Evolutionary conservation across 495 filamentous ascomycete species (phyloP).

Genomic region (Pyrenula aspistea): DNA sequence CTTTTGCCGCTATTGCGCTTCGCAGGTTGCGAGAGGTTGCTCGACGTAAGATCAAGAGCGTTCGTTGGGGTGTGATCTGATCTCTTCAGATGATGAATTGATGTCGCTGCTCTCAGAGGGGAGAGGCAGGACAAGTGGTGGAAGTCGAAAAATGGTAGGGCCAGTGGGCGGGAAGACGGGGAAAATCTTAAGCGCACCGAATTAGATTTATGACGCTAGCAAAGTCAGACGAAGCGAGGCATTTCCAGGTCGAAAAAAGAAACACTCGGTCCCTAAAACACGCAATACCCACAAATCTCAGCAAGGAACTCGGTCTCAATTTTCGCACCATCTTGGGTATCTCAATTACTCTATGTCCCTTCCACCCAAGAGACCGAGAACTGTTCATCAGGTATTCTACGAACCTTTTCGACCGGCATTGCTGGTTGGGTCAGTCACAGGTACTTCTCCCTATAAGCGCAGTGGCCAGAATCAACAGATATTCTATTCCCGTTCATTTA

Average conservation of each 20-base stretch:
- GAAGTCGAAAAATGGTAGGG: background rate
- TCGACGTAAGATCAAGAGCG: background rate
- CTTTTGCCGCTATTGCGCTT: conserved; percentile 19
- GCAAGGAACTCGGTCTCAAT: no score
- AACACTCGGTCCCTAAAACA: no score
- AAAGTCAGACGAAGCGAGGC: background rate
- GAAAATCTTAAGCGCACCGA: background rate
- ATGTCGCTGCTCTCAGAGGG: background rate
- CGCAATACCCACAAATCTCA: no score
- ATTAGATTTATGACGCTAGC: background rate
- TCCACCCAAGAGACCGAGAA: background rate
- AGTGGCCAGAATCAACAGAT: no score
- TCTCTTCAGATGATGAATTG: background rate
- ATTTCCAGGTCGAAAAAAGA: no score
- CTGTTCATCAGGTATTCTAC: background rate
- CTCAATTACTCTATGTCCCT: no score
- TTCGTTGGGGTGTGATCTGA: background rate
- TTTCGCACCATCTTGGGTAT: no score
- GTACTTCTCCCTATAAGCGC: conserved; percentile 2
- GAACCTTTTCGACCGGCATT: background rate
- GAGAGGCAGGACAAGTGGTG: background rate
- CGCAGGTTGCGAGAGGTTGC: background rate
- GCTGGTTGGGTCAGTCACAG: conserved; percentile 1
- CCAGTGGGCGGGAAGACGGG: background rate
- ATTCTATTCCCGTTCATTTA: no score